A percentile compares a stretch with the other conserved stretches of the same genome.
phyloP scores from a whole-genome alignment of 768 basidiomycete species.

The Panaeolus papilionaceus region DNA sequence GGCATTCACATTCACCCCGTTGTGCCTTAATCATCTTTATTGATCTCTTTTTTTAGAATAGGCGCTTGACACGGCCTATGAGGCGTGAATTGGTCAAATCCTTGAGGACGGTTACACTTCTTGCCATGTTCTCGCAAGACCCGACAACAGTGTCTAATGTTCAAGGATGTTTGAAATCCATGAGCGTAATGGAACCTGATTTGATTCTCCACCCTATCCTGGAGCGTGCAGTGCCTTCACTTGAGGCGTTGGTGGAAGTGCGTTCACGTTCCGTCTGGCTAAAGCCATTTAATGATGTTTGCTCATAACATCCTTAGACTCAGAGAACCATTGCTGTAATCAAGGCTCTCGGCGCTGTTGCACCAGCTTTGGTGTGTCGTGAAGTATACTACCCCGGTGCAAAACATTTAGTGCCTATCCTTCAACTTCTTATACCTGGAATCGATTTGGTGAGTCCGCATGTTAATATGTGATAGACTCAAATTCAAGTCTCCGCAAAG shows the following conservation, averaged over 20 bases:
- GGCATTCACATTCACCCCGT: slow-evolving; percentile 21
- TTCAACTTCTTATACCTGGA: slow-evolving; percentile 84
- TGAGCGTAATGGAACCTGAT: slow-evolving; percentile 87
- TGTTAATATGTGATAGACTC: background rate
- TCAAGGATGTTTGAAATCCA: slow-evolving; percentile 80
- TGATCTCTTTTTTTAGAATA: slow-evolving; percentile 49
- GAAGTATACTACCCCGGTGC: slow-evolving; percentile 83
- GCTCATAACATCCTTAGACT: slow-evolving; percentile 53
- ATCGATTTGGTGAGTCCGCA: slow-evolving; percentile 76
- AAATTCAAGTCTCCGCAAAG: slow-evolving; percentile 37
- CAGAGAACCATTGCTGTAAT: slow-evolving; percentile 87
- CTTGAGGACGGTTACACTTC: slow-evolving; percentile 78
- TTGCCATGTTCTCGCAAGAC: slow-evolving; percentile 93
- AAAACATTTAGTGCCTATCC: slow-evolving; percentile 78
- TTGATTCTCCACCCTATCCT: slow-evolving; percentile 82
- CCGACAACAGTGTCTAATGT: slow-evolving; percentile 75
- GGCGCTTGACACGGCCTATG: slow-evolving; percentile 80
- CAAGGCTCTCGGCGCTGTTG: slow-evolving; percentile 83
- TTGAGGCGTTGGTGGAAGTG: slow-evolving; percentile 90
- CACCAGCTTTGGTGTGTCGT: slow-evolving; percentile 80
- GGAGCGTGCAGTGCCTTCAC: slow-evolving; percentile 82
- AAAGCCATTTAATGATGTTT: background rate
- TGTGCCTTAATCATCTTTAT: background rate
- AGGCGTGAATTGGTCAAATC: slow-evolving; percentile 85
- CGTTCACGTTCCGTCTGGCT: slow-evolving; percentile 22